phyloP scores from a whole-genome alignment of 2,329 filamentous ascomycete species.

The Onygena corvina region DNA sequence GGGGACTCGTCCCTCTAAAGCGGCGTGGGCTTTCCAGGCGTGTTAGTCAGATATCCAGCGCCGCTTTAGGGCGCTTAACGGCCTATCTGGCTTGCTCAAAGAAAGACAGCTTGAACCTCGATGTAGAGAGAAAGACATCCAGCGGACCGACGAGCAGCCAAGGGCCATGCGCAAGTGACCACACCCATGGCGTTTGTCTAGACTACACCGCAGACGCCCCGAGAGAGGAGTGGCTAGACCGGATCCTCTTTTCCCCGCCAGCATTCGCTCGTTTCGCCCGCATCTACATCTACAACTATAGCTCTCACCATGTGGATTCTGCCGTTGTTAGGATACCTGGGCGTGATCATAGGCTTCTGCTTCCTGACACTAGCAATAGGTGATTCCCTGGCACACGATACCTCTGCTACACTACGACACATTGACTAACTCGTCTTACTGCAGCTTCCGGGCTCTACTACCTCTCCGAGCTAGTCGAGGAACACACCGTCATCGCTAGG shows the following conservation, averaged over 20 bases:
- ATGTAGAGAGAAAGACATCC: not conserved
- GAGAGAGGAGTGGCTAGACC: not conserved
- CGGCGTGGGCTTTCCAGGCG: not conserved
- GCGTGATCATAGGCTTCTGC: constrained; percentile 75
- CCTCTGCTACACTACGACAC: not conserved
- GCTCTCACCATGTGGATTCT: constrained; percentile 74
- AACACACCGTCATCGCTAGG: constrained; percentile 88
- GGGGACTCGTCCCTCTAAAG: not conserved
- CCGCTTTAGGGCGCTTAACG: not conserved
- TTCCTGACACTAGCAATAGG: constrained; percentile 92
- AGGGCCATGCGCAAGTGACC: not conserved
- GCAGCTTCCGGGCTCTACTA: constrained; percentile 95
- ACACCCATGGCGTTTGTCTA: not conserved
- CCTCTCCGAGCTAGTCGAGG: constrained; percentile 92
- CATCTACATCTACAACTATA: not conserved
- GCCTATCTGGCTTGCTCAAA: not conserved
- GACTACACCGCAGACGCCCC: not conserved
- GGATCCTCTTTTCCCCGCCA: not conserved
- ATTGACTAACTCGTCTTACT: constrained; percentile 9
- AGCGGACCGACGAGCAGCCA: not conserved
- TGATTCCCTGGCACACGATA: constrained; percentile 30
- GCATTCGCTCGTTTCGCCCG: not conserved
- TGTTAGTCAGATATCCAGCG: not conserved
- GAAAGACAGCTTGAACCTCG: not conserved
- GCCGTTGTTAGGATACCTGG: constrained; percentile 78